Evolutionary conservation across 352 stramenopile genomes (phyloP), one percentile per base, ranked within the genome.

Genomic region (Phytophthora megakarya): DNA sequence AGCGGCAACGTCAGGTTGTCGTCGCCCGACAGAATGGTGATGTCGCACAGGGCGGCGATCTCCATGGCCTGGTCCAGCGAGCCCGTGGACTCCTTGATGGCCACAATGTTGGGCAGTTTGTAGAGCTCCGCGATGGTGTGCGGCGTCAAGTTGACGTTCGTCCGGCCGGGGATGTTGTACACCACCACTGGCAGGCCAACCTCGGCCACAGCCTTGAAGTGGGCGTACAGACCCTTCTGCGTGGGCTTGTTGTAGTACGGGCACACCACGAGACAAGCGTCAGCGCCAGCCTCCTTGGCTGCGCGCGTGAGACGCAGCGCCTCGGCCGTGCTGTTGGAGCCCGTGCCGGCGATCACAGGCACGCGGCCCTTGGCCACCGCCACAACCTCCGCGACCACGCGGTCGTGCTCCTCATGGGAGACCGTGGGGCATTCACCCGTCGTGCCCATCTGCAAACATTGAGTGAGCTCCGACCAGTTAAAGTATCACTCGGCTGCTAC

Each of bases 201-300:
- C 16, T 77, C 78, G 19, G 86, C 84, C 39, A 96, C 84, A 8
- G 80, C 76, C 84, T 97, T 96, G 75, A 98, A 98, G 79, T 99
- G 96, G 33, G 95, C 80, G 54, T 98, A 95, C 45, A 99, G 70
- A 13, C 90, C 94, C 68, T 95, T 90, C 78, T 99, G 97, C 19
- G 96, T 98, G 35, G 97, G 97, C 84, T 99, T 99, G 78, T 99
- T 98, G 82, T 99, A 99, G 80, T 99, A 99, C 46, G 97, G 97
- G 60, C 95, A 98, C 5, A 99, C 97, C 28, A 99, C 85, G 2
- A 99, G 80, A 45, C 83, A 96, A 25, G 95, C 97, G 75, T 99
- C 96, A 47, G 88, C 94, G 15, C 97, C 97, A 19, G 88, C 81
- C 53, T 98, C 90, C 59, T 97, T 97, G 32, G 96, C 93, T 18